Evolutionary conservation across 345 rosid species (phyloP).

Genomic region (Hibiscus mutabilis): DNA sequence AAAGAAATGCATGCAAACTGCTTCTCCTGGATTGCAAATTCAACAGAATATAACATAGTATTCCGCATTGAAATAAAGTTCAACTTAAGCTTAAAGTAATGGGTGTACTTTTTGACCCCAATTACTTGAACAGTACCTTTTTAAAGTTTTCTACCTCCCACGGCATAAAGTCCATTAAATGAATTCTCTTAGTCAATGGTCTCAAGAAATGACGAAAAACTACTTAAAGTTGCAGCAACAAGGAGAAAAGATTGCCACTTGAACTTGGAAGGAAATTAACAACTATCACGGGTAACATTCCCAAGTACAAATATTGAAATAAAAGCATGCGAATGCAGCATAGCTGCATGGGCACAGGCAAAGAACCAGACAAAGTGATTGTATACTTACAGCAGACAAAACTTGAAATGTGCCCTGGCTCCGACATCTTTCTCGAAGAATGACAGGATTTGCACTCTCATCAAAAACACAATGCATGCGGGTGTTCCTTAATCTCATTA

Average conservation of each 20-base stretch:
- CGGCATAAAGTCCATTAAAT: background rate
- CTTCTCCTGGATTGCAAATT: background rate
- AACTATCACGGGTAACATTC: background rate
- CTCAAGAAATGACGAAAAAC: background rate
- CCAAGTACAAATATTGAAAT: background rate
- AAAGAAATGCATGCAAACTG: background rate
- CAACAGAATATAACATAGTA: background rate
- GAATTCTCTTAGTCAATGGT: background rate
- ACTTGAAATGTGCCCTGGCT: slow-evolving; percentile 73
- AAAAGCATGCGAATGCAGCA: background rate
- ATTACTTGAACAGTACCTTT: background rate
- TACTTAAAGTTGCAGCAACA: background rate
- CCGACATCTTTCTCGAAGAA: slow-evolving; percentile 87
- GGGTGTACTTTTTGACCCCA: background rate
- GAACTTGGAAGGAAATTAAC: background rate
- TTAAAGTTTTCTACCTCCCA: background rate
- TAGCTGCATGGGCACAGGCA: background rate
- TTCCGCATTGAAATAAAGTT: background rate
- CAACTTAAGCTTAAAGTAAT: background rate
- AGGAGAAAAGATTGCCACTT: background rate
- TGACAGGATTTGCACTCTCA: slow-evolving; percentile 34
- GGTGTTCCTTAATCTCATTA: slow-evolving; percentile 89
- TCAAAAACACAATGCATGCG: slow-evolving; percentile 64
- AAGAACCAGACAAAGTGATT: background rate
- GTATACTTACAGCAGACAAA: slow-evolving; percentile 58